Evolutionary conservation across 805 yeast genomes (phyloP).

Genomic region (Saccharomycopsis sp.): DNA sequence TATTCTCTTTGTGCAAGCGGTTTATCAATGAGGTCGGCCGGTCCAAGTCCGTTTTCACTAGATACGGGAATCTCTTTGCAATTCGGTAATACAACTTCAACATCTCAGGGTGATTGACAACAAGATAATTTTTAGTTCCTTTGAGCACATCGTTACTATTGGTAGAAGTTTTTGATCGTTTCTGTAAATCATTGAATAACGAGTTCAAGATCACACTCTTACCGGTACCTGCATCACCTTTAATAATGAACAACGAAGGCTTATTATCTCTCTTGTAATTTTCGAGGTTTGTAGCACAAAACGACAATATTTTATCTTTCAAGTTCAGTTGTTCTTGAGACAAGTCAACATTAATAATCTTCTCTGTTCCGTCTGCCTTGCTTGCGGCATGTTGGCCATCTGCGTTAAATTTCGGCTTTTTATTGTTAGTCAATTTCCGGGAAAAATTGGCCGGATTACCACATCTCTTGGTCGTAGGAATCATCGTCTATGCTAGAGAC

Average conservation of each 20-base stretch:
- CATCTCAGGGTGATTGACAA: conserved; percentile 46
- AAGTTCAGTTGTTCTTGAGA: conserved; percentile 34
- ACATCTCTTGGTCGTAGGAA: not conserved
- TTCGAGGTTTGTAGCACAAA: conserved; percentile 26
- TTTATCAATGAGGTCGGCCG: conserved; percentile 42
- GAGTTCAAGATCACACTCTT: conserved; percentile 39
- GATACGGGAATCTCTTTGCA: conserved; percentile 32
- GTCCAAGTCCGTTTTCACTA: conserved; percentile 34
- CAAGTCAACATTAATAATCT: conserved; percentile 20
- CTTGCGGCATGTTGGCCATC: not conserved
- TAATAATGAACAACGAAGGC: conserved; percentile 35
- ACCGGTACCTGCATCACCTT: conserved; percentile 47
- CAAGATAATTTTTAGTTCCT: conserved; percentile 32
- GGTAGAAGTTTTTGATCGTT: conserved; percentile 22
- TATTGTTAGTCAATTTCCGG: not conserved
- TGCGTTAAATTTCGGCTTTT: not conserved
- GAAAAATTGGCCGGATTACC: not conserved
- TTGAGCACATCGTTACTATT: conserved; percentile 23
- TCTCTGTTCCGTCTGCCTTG: not conserved
- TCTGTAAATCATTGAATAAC: conserved; percentile 38
- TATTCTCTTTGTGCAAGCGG: conserved; percentile 26
- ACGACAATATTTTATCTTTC: conserved; percentile 28
- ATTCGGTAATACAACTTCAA: conserved; percentile 37
- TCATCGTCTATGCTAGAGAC: not conserved
- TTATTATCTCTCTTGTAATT: conserved; percentile 18